Evolutionary conservation across 75 land plant genomes (phyloP), one percentile per base, ranked within the genome.

Genomic region (Picea sitchensis): DNA sequence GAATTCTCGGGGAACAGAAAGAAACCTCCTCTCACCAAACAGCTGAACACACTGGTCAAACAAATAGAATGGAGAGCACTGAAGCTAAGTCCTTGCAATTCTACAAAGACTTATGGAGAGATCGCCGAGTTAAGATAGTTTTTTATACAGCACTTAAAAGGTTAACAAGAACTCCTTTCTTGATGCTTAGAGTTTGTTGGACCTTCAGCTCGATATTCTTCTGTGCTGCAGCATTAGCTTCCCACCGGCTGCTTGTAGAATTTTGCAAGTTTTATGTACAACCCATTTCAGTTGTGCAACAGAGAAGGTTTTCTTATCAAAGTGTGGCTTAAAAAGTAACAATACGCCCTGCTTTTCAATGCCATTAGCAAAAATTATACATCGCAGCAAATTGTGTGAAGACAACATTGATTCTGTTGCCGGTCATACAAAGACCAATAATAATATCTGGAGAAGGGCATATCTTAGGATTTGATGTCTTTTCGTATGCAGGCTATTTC

Each of bases 61-160:
- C n/a, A 63, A 20, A 67, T 65, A 56, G 69, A 59, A 14, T 60
- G 17, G 74, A 67, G 74, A 60, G 30, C 26, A 17, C 34, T 12
- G 32, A 47, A 32, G 26, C 36, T 14, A 13, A 76, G 34, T 73
- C 79, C 72, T 41, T 60, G 14, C 5, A 56, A 58, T 73, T 81
- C 20, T 82, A 82, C 57, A 15, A 78, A 47, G 51, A 79, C 57
- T 14, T 83, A 18, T 64, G 85, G 65, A 83, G 76, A 76, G 90
- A 91, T 58, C 81, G 87, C 4, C 83, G 92, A 58, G 76, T 88
- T 12, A 91, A 83, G 73, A 60, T 91, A 34, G 85, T 91, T n/a
- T 77, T 84, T 56, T 79, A 17, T 54, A 91, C 84, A 76, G 11
- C 83, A 0, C 58, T 91, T 36, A 61, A 84, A 21, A 74, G 82